These are phyloP conservation scores for Neonothopanus nambi DNA, from an alignment of 1,284 basidiomycete species.

Conservation along the genomic window DNA sequence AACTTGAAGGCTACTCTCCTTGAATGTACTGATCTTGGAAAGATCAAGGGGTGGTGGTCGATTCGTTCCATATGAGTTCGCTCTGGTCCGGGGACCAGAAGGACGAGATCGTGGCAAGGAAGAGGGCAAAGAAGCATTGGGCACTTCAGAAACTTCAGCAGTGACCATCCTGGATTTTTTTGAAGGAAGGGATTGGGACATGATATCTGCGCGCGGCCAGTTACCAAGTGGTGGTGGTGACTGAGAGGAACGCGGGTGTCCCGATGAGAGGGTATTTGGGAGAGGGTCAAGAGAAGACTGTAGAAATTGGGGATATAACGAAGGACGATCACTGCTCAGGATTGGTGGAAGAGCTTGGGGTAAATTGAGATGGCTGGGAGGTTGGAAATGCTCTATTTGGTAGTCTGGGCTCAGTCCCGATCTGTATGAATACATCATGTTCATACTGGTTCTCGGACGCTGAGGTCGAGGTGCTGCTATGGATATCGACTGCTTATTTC, in stretches of 20 bases:
- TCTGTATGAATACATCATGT: constrained; percentile 33
- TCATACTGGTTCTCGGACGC: constrained; percentile 29
- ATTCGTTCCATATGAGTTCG: constrained; percentile 39
- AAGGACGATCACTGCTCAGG: constrained; percentile 14
- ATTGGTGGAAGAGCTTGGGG: too few relatives aligned
- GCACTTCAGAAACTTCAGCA: neutral
- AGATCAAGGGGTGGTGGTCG: constrained; percentile 37
- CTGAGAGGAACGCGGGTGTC: constrained; percentile 4
- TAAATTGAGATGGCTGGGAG: constrained; percentile 17
- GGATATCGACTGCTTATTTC: constrained; percentile 7
- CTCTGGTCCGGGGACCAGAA: constrained; percentile 40
- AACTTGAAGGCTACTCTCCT: neutral
- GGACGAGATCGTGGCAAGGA: constrained; percentile 26
- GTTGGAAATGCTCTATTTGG: constrained; percentile 47
- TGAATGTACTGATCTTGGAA: constrained; percentile 25
- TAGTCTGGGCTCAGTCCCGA: constrained; percentile 42
- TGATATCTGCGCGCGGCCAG: constrained; percentile 55
- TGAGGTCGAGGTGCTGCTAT: constrained; percentile 46
- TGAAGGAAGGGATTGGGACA: constrained; percentile 28
- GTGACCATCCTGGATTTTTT: constrained; percentile 17
- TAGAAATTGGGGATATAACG: constrained; percentile 33
- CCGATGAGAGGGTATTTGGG: constrained; percentile 6
- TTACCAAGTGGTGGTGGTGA: constrained; percentile 44
- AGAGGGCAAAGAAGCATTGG: constrained; percentile 15
- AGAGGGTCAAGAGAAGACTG: constrained; percentile 21